A percentile compares a stretch with the other conserved stretches of the same genome.
Conservation (phyloP, 2,329 filamentous ascomycete species). For the Colletotrichum lindemuthianum region DNA sequence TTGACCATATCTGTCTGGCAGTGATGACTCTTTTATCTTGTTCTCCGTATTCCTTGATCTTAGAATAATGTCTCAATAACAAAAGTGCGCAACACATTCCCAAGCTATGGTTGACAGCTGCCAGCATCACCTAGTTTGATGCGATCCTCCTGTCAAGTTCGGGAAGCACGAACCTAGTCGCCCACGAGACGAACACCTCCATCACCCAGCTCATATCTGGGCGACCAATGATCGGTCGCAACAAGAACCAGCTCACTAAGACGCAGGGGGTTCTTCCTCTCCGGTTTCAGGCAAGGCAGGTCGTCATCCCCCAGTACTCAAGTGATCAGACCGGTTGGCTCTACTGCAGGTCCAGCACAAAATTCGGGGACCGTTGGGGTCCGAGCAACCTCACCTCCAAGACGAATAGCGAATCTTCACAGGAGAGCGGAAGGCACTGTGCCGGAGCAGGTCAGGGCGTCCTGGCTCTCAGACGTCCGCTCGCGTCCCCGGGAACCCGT, state of each 20-base stretch:
- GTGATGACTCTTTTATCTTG: too few species aligned
- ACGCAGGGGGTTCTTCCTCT: slow-evolving; percentile 20
- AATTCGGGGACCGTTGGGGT: slow-evolving; percentile 23
- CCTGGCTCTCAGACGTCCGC: neutral
- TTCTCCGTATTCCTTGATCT: too few species aligned
- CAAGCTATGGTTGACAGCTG: neutral
- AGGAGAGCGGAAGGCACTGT: slow-evolving; percentile 10
- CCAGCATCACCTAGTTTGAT: neutral
- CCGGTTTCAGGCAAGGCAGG: slow-evolving; percentile 24
- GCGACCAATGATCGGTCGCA: slow-evolving; percentile 2
- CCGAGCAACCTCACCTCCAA: neutral
- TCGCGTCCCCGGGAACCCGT: slow-evolving; percentile 12
- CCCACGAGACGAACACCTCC: neutral
- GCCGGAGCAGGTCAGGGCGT: slow-evolving; percentile 23
- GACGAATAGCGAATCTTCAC: neutral
- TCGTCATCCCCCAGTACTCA: slow-evolving; percentile 1
- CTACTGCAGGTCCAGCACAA: neutral
- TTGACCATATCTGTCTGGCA: neutral
- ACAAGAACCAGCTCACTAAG: slow-evolving; percentile 10
- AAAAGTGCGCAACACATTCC: too few species aligned
- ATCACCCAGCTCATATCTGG: neutral
- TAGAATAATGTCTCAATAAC: too few species aligned
- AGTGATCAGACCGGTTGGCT: slow-evolving; percentile 6
- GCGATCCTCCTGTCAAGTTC: neutral
- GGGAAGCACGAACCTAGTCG: neutral